Conservation (phyloP, 2,329 filamentous ascomycete species). For the Chalara sp. region DNA sequence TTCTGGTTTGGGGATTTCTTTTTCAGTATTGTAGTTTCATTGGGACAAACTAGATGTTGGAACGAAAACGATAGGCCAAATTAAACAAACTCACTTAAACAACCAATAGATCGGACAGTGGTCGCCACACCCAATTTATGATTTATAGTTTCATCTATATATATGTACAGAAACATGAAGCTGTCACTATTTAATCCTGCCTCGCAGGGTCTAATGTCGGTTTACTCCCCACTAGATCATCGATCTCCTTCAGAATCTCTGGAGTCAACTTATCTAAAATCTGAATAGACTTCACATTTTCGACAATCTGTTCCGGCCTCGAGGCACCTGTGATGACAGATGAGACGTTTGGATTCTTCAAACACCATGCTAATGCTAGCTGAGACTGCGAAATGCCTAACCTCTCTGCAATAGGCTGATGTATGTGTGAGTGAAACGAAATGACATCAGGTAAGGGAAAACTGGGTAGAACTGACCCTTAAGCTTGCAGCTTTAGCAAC, state of each 20-base stretch:
- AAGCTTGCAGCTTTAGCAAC: constrained; percentile 34
- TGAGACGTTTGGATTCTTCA: constrained; percentile 45
- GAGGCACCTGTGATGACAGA: constrained; percentile 46
- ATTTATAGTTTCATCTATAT: too few relatives aligned
- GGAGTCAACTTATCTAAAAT: constrained; percentile 41
- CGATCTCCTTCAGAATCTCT: constrained; percentile 43
- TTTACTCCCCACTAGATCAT: constrained; percentile 33
- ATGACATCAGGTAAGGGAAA: too few relatives aligned
- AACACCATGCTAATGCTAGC: constrained; percentile 44
- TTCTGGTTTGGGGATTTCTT: too few relatives aligned
- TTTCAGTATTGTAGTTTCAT: too few relatives aligned
- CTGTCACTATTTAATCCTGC: neutral
- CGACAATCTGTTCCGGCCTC: constrained; percentile 42
- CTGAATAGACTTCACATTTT: constrained; percentile 40
- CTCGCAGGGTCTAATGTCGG: constrained; percentile 8
- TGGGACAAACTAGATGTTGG: too few relatives aligned
- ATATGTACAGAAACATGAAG: too few relatives aligned
- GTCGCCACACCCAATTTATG: too few relatives aligned
- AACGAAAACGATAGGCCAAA: too few relatives aligned
- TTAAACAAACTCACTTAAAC: too few relatives aligned
- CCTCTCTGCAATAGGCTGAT: constrained; percentile 45
- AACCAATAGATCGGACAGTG: too few relatives aligned
- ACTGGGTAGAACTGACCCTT: constrained; percentile 23
- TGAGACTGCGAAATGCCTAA: constrained; percentile 45
- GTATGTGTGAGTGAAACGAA: too few relatives aligned